Base-by-base conservation (phyloP, 2,329 filamentous ascomycete species). In the Calonectria pseudoturangicola region DNA sequence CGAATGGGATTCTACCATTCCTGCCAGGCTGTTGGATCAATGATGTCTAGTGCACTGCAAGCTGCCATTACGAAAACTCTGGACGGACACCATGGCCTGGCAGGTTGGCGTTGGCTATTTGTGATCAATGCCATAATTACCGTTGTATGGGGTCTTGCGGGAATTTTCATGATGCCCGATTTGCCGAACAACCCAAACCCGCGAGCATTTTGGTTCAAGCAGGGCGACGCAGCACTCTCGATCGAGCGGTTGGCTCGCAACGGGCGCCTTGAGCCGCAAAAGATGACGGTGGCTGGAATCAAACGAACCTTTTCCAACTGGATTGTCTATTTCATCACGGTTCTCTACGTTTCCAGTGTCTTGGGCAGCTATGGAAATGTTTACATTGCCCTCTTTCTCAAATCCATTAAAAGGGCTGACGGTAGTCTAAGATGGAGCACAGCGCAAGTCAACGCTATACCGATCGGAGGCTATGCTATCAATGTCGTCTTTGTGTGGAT, bases 401-500 rank as follows among this genome's bases (percentile, higher is more conserved):
- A 83, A 79, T 83, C 45, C 79, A 63, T 80, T 5, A 75, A 51
- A 67, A 73, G 71, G 9, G 50, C 70, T 18, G 76, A 80, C 25
- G 78, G 78, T 1, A 86, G 48, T n/a, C 68, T 56, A 7, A 79
- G 70, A 67, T 86, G 76, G 77, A 80, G 58, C 63, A 80, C 70
- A 66, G 80, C 70, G 27, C 84, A 90, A 47, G 89, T 91, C 71
- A 90, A 89, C 67, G 86, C 85, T 21, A 88, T 88, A 63, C 87
- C 87, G 0, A 88, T 87, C 0, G 84, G 84, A 0, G 85, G 80
- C 2, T 83, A 79, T 33, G 82, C 77, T 3, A 74, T 82, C 2
- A 80, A 82, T 36, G 75, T 91, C 0, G 82, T 90, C 7, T 87
- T 86, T 27, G 88, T 89, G 1, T 89, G 88, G 88, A 84, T 88